Evolutionary conservation across 192 early-diverging fungal species (phyloP).

Genomic region (Diversispora eburnea): DNA sequence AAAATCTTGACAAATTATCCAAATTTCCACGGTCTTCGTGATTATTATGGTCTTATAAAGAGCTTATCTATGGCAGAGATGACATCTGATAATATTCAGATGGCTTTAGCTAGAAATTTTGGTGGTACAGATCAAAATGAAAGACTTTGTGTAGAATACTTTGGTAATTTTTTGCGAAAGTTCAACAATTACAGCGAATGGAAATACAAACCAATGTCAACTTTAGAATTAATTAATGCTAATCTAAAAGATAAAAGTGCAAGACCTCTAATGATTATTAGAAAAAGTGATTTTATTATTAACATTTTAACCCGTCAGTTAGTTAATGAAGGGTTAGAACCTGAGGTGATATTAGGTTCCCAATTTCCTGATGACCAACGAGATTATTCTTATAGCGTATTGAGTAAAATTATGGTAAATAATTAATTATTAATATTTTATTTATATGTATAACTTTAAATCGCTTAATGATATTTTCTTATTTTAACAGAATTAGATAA

Average conservation of each 20-base stretch:
- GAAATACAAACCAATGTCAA: not conserved
- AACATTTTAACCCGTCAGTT: conserved; percentile 20
- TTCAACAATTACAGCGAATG: not conserved
- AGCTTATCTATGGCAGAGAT: not conserved
- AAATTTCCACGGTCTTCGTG: conserved; percentile 30
- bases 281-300: conserved; percentile 26
- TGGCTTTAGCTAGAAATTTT: conserved; percentile 18
- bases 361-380: conserved; percentile 29
- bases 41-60: conserved; percentile 19
- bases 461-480: conserved; percentile 17
- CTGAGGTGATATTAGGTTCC: conserved; percentile 17
- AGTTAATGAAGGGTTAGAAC: not conserved
- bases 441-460: not conserved
- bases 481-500: conserved; percentile 26
- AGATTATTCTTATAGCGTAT: conserved; percentile 26
- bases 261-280: conserved; percentile 32
- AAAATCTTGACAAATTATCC: conserved; percentile 1
- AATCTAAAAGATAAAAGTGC: conserved; percentile 20
- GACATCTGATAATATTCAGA: not conserved
- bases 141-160: conserved; percentile 3
- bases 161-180: conserved; percentile 3
- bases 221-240: conserved; percentile 8
- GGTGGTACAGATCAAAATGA: conserved; percentile 19
- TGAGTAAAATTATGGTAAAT: conserved; percentile 27
- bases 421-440: not conserved